Evolutionary conservation across 352 stramenopile genomes (phyloP).

Genomic region (Phytopythium helicoides): DNA sequence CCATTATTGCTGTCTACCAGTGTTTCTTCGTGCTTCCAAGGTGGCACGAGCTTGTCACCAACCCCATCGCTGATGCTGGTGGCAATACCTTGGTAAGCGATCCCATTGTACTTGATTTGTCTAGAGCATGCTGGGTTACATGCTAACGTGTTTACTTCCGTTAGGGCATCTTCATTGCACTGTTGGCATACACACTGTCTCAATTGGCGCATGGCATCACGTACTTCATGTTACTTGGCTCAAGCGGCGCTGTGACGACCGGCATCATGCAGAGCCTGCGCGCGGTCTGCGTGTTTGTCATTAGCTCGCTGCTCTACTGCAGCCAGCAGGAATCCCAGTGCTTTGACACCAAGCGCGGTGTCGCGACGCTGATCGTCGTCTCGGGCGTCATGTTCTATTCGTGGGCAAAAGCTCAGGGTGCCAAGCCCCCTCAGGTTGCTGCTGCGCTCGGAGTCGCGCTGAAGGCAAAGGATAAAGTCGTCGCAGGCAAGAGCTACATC

Average conservation of each 20-base stretch:
- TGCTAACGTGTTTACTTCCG: background rate
- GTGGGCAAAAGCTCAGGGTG: constrained; percentile 74
- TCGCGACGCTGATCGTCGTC: constrained; percentile 79
- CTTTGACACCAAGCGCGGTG: constrained; percentile 79
- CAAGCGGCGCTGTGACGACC: constrained; percentile 78
- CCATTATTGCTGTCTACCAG: constrained; percentile 79
- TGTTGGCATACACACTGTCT: constrained; percentile 72
- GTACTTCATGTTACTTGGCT: constrained; percentile 84
- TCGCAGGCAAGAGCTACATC: constrained; percentile 72
- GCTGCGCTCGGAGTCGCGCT: constrained; percentile 14
- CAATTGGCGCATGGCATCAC: constrained; percentile 80
- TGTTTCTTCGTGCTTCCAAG: constrained; percentile 73
- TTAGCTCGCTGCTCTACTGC: constrained; percentile 85
- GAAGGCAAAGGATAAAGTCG: constrained; percentile 33
- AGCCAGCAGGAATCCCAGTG: constrained; percentile 83
- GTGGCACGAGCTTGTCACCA: constrained; percentile 74
- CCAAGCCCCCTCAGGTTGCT: constrained; percentile 17
- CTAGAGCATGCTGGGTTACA: background rate
- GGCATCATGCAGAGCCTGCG: constrained; percentile 88
- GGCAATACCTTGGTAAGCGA: constrained; percentile 44
- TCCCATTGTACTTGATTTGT: background rate
- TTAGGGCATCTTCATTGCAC: constrained; percentile 53
- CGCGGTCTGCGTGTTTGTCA: constrained; percentile 79
- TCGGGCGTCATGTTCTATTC: constrained; percentile 86
- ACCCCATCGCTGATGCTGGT: constrained; percentile 73